Base-by-base conservation (phyloP, 2,329 filamentous ascomycete species). In the Bipolaris gigantea region DNA sequence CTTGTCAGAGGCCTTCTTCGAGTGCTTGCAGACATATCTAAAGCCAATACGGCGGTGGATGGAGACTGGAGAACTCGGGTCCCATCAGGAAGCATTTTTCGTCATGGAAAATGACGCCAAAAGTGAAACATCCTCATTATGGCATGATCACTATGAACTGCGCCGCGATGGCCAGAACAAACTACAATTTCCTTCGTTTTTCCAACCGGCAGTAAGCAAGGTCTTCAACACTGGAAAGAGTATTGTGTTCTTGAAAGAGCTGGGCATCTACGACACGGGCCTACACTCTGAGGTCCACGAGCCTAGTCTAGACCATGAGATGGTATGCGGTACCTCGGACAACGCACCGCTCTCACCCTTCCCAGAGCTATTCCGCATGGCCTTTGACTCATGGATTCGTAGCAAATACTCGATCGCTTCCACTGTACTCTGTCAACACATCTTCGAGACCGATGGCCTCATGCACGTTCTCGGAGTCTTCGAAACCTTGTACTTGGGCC, bases 141-240 rank as follows among this genome's bases (percentile, higher is more conserved):
- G 93, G 93, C 82, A 87, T 60, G 82, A 87, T 53, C 85, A 88
- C 64, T 97, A 87, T 71, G 79, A 82, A 19, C 77, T 97, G 13
- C 84, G 87, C 23, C 79, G 77, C 11, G 84, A 85, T 0, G 73
- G 81, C 3, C 78, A 85, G 38, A 85, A 86, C 15, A 75, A 76
- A 1, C 72, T 92, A 1, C 85, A 88, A 63, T 86, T 88, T 0
- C 92, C 93, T 0, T 81, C 77, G 2, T 97, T 96, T 60, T 79
- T 97, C 4, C 84, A 86, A 35, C 81, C 87, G 2, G 83, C 87
- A 2, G 85, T 85, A 0, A 76, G 79, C 21, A 89, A 86, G 57
- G 90, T 97, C 34, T 93, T 96, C 65, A 91, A 87, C 1, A 87
- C 90, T 1, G 93, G 93, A 0, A 97, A 97, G 74, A 95, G 89